phyloP scores from a whole-genome alignment of 306 rosid species.

The Crotalaria pallida region DNA sequence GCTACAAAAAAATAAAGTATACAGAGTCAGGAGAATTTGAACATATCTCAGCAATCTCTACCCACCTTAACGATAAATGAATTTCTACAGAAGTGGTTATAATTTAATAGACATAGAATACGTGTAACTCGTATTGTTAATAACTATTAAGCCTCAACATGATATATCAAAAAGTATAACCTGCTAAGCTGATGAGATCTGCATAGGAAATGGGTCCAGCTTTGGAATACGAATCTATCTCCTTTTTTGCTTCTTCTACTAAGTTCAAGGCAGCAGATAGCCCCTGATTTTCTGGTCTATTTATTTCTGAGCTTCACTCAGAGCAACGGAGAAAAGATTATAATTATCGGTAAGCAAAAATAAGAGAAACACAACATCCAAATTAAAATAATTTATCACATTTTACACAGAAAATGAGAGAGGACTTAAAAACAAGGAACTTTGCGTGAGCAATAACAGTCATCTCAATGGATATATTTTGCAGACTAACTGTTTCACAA shows the following conservation, averaged over 20 bases:
- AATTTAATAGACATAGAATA: slow-evolving; percentile 15
- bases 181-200: slow-evolving; percentile 82
- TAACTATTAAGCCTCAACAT: slow-evolving; percentile 12
- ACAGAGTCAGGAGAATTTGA: slow-evolving; percentile 4
- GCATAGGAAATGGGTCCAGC: slow-evolving; percentile 89
- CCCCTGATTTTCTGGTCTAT: slow-evolving; percentile 86
- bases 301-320: slow-evolving; percentile 82
- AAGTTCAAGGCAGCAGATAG: slow-evolving; percentile 68
- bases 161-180: slow-evolving; percentile 30
- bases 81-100: neutral
- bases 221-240: slow-evolving; percentile 82
- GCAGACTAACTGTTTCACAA: neutral
- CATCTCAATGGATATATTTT: neutral
- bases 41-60: neutral
- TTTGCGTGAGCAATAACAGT: neutral
- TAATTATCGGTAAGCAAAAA: neutral
- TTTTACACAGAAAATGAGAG: neutral
- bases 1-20: slow-evolving; percentile 41
- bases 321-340: slow-evolving; percentile 16
- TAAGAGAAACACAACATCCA: neutral
- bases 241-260: slow-evolving; percentile 79
- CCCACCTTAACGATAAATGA: neutral
- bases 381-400: neutral
- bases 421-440: neutral
- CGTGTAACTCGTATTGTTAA: neutral